Evolutionary conservation across 176 grass and related monocot species (phyloP).

Genomic region (Carex pumila): DNA sequence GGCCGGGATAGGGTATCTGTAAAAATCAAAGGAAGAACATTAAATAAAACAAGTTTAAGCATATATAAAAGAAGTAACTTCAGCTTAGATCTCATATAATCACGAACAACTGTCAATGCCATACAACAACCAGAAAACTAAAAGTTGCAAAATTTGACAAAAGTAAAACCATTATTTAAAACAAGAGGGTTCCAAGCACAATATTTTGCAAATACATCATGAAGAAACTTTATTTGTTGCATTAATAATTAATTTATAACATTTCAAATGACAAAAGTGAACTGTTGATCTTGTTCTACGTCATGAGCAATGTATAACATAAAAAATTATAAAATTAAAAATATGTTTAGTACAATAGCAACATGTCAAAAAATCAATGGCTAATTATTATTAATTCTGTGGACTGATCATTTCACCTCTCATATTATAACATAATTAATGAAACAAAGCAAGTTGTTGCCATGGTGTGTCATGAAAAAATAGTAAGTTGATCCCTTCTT

Average conservation of each 20-base stretch:
- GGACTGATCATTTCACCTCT: neutral
- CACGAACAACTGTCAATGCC: neutral
- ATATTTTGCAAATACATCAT: neutral
- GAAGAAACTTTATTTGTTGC: neutral
- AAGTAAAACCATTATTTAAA: neutral
- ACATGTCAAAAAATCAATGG: neutral
- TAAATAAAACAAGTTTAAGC: slow-evolving; percentile 8
- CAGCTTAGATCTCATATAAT: neutral
- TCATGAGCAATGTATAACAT: neutral
- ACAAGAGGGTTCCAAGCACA: neutral
- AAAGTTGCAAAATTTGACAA: neutral
- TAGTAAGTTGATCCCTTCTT: neutral
- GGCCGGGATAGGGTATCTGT: slow-evolving; percentile 77
- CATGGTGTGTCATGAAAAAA: neutral
- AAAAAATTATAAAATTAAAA: neutral
- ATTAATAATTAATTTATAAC: neutral
- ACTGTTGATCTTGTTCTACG: neutral
- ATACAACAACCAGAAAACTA: neutral
- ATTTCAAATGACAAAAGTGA: neutral
- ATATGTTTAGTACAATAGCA: neutral
- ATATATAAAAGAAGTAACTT: neutral
- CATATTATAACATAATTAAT: neutral
- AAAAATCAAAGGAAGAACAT: slow-evolving; percentile 18
- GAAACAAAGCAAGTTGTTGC: neutral
- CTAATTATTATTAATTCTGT: neutral